Conservation (phyloP, 306 rosid genomes). For the Sphenostylis stenocarpa region DNA sequence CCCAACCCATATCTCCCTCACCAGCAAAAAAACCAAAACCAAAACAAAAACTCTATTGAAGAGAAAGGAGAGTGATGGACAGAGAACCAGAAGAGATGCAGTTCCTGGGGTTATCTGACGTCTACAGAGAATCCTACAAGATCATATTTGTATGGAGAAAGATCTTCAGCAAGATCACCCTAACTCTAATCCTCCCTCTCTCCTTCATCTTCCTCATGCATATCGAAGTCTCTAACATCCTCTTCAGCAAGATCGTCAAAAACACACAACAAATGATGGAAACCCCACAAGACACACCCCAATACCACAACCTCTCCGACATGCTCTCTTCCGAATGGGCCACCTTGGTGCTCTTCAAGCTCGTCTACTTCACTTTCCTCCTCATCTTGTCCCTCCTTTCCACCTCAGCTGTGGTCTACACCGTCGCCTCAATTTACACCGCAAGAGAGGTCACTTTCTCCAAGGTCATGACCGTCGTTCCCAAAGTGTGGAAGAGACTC, state of each 20-base stretch:
- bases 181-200: slow-evolving; percentile 64
- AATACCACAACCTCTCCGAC: slow-evolving; percentile 35
- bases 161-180: slow-evolving; percentile 60
- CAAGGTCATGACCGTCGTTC: slow-evolving; percentile 59
- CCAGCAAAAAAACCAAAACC: not conserved
- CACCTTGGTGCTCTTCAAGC: slow-evolving; percentile 43
- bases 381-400: slow-evolving; percentile 35
- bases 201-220: slow-evolving; percentile 59
- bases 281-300: slow-evolving; percentile 25
- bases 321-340: slow-evolving; percentile 46
- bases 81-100: slow-evolving; percentile 73
- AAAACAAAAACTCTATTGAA: not conserved
- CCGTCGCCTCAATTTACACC: slow-evolving; percentile 66
- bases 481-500: slow-evolving; percentile 70
- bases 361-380: slow-evolving; percentile 28
- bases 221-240: slow-evolving; percentile 49
- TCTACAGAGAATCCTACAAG: slow-evolving; percentile 60
- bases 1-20: not conserved
- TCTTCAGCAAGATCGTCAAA: slow-evolving; percentile 30
- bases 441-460: slow-evolving; percentile 42
- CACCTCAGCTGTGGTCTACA: slow-evolving; percentile 75
- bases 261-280: slow-evolving; percentile 16
- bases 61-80: slow-evolving; percentile 48
- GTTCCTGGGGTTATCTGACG: slow-evolving; percentile 49
- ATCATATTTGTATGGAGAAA: slow-evolving; percentile 48